Evolutionary conservation across 306 rosid species (phyloP).

Genomic region (Glycine soja): DNA sequence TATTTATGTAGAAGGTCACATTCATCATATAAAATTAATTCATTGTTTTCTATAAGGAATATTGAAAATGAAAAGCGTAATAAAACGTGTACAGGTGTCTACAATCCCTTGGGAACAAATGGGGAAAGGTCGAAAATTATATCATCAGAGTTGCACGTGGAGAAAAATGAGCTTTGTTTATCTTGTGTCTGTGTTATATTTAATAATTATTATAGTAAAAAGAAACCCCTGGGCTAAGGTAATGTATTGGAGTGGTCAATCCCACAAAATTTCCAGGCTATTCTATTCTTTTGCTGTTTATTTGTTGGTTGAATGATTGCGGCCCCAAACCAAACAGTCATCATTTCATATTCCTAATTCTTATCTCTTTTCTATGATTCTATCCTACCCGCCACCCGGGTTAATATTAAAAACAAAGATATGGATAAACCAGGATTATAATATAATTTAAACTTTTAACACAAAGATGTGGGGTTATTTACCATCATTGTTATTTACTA

Average conservation of each 20-base stretch:
- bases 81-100: conserved; percentile 58
- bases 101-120: neutral
- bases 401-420: neutral
- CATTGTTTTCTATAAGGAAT: neutral
- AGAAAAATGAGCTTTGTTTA: neutral
- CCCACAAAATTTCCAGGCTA: neutral
- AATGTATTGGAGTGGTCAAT: neutral
- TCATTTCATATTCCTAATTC: conserved; percentile 22
- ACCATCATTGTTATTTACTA: too few species aligned
- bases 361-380: conserved; percentile 37
- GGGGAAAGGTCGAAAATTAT: neutral
- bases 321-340: conserved; percentile 37
- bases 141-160: conserved; percentile 53
- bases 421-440: conserved; percentile 30
- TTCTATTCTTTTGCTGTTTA: conserved; percentile 23
- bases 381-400: neutral
- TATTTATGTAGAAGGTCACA: neutral
- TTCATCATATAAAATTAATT: too few species aligned
- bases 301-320: conserved; percentile 42
- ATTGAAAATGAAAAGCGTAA: conserved; percentile 13
- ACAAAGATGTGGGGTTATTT: too few species aligned
- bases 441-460: neutral
- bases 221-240: conserved; percentile 27
- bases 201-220: neutral
- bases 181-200: neutral